These are phyloP conservation scores for Boletales sp. DNA, from an alignment of 768 basidiomycete genomes.

Conservation along the genomic window DNA sequence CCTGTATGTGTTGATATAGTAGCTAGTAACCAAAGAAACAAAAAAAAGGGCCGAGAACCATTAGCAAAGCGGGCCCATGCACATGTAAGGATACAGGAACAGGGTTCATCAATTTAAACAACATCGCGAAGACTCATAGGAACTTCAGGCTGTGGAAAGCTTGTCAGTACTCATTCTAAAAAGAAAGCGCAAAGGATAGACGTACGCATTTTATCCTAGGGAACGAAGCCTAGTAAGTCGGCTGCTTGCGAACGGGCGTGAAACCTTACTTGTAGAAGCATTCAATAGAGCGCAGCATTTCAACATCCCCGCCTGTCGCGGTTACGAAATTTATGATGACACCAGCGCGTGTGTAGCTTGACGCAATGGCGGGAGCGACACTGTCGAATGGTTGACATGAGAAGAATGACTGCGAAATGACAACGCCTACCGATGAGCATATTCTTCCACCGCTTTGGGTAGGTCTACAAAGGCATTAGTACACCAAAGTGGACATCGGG, in stretches of 20 bases:
- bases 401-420: background rate
- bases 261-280: slow-evolving; percentile 89
- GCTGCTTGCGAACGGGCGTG: background rate
- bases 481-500: background rate
- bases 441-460: slow-evolving; percentile 95
- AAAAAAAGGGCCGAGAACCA: slow-evolving; percentile 29
- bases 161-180: slow-evolving; percentile 17
- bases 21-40: slow-evolving; percentile 42
- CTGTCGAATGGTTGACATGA: slow-evolving; percentile 35
- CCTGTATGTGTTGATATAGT: slow-evolving; percentile 45
- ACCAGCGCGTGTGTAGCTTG: slow-evolving; percentile 79
- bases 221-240: slow-evolving; percentile 11
- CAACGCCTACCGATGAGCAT: slow-evolving; percentile 78
- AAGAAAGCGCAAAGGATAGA: slow-evolving; percentile 6
- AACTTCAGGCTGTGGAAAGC: slow-evolving; percentile 71
- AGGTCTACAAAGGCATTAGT: slow-evolving; percentile 51
- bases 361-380: slow-evolving; percentile 84
- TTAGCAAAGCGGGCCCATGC: slow-evolving; percentile 41
- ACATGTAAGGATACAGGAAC: slow-evolving; percentile 80
- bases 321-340: slow-evolving; percentile 97
- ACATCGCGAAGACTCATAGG: slow-evolving; percentile 87
- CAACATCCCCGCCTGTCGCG: slow-evolving; percentile 95
- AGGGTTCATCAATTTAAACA: slow-evolving; percentile 56
- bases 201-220: slow-evolving; percentile 86
- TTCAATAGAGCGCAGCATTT: slow-evolving; percentile 97